phyloP scores from a whole-genome alignment of 106 monocot species.

The Triglochin maritima region DNA sequence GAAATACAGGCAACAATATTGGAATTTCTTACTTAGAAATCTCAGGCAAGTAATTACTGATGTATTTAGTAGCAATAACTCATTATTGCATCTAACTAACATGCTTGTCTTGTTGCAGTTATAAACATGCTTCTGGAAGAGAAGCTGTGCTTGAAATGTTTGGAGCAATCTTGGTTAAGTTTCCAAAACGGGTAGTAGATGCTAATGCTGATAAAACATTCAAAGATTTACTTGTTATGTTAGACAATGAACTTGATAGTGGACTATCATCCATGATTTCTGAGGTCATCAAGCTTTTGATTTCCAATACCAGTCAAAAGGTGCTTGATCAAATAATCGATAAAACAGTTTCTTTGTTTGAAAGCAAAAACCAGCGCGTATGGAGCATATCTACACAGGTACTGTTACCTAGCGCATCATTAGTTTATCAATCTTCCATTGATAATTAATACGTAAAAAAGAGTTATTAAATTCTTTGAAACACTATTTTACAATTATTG shows the following conservation, averaged over 20 bases:
- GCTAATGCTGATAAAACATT: slow-evolving; percentile 59
- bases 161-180: slow-evolving; percentile 63
- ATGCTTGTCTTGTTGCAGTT: slow-evolving; percentile 31
- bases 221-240: slow-evolving; percentile 63
- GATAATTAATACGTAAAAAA: too few species aligned
- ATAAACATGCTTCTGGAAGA: slow-evolving; percentile 91
- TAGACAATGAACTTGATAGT: slow-evolving; percentile 63
- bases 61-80: too few species aligned
- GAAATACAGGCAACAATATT: slow-evolving; percentile 67
- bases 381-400: slow-evolving; percentile 92
- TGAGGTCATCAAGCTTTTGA: slow-evolving; percentile 43
- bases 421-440: too few species aligned
- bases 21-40: slow-evolving; percentile 80
- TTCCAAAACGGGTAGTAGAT: slow-evolving; percentile 59
- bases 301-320: slow-evolving; percentile 28
- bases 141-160: slow-evolving; percentile 96
- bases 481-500: too few species aligned
- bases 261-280: slow-evolving; percentile 58
- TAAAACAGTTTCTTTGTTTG: slow-evolving; percentile 67
- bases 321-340: slow-evolving; percentile 40
- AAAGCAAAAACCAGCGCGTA: slow-evolving; percentile 47
- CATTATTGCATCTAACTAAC: not conserved
- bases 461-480: too few species aligned
- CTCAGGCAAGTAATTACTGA: slow-evolving; percentile 35
- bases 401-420: not conserved